Conservation (phyloP, 2,329 filamentous ascomycete species). For the Phaeosphaeriaceae sp. region DNA sequence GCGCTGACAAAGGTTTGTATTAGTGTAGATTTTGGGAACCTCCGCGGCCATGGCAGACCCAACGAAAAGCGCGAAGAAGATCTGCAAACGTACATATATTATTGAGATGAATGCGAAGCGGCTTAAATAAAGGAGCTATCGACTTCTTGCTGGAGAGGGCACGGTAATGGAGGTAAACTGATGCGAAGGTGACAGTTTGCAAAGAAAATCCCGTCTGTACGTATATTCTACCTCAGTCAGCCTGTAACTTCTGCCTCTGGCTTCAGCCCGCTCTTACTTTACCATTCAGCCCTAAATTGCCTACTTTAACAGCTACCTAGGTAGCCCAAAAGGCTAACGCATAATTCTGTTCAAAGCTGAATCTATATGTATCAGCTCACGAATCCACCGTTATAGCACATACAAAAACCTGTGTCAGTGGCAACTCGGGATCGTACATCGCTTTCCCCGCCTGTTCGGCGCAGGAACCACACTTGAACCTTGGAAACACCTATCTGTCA, state of each 20-base stretch:
- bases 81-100: constrained; percentile 33
- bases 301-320: no score
- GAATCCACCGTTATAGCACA: background rate
- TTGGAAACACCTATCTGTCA: no score
- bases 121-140: no score
- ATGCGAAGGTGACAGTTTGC: no score
- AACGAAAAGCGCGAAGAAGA: constrained; percentile 30
- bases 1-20: constrained; percentile 47
- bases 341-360: background rate
- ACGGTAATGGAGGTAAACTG: no score
- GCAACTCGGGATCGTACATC: constrained; percentile 9
- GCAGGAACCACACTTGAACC: background rate
- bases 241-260: background rate
- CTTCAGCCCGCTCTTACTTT: background rate
- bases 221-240: no score
- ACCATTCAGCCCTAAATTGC: background rate
- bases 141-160: no score
- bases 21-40: constrained; percentile 28
- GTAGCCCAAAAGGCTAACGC: no score
- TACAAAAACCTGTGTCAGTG: background rate
- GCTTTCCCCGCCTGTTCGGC: constrained; percentile 8
- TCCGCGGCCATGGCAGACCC: constrained; percentile 24
- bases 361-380: no score
- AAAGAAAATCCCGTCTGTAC: no score
- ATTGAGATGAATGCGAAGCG: background rate